Base-by-base conservation (phyloP, 192 early-diverging fungal genomes). In the Backusella australiensis region DNA sequence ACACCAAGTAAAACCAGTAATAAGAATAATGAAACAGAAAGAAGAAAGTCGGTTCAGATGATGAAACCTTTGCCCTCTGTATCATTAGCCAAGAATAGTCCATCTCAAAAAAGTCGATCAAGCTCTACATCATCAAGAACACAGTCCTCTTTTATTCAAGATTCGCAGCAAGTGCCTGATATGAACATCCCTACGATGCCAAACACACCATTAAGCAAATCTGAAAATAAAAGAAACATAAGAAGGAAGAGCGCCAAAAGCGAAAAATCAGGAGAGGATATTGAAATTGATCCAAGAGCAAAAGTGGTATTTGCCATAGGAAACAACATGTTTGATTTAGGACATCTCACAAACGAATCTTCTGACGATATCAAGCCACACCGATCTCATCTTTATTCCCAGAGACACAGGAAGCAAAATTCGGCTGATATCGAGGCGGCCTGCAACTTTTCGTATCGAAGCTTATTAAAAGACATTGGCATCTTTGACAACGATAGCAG, bases 261-360 rank as follows among this genome's bases (percentile, higher is more conserved):
- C 6, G 26, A 63, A 11, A 35, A 34, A 39, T 35, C 70, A 42
- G 69, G 52, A 9, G 80, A 77, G n/a, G 80, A 83, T 26, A 73
- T 78, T 14, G 41, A 70, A 1, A 70, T 84, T 21, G 80, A 84
- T 74, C 82, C 82, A 1, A 35, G 80, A 56, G 75, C 82, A 23
- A 78, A 81, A 44, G 75, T 82, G 34, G 63, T 84, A 7, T 73
- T 85, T 72, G 39, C 80, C n/a, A 75, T 85, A 36, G 85, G 85
- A 36, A 71, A 66, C n/a, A 85, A 84, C 74, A 72, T 84, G 44
- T 84, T 85, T 53, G 77, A 83, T 35, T 39, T 85, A 21, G 75
- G 81, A 49, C 69, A 71, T 35, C 68, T 41, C 0, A 32, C 42
- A 46, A 14, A 44, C 19, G 32, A 52, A 14, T 70, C 26, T 17